Evolutionary conservation across 352 stramenopile genomes (phyloP).

Genomic region (Thalassiosira delicatula): DNA sequence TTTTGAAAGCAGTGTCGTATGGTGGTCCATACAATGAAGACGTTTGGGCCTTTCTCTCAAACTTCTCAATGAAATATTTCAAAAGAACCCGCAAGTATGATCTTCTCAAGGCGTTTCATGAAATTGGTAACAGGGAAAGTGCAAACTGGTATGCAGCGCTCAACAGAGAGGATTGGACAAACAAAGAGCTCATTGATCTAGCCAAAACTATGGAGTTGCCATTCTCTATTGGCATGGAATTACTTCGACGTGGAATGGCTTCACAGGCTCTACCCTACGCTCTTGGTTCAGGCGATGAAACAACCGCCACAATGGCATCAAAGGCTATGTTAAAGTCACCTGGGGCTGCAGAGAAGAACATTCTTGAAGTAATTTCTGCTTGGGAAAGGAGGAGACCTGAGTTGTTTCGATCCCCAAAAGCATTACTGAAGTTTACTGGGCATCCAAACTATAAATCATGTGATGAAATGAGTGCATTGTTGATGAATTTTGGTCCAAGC

Average conservation of each 20-base stretch:
- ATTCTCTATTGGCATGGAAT: conserved; percentile 37
- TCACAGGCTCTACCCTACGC: conserved; percentile 30
- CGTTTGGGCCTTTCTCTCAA: conserved; percentile 4
- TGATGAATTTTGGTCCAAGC: conserved; percentile 39
- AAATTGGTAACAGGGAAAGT: conserved; percentile 30
- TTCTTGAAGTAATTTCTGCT: conserved; percentile 23
- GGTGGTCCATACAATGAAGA: conserved; percentile 26
- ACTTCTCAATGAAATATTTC: conserved; percentile 27
- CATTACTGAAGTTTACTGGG: conserved; percentile 19
- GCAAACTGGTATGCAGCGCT: conserved; percentile 40
- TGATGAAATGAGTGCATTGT: conserved; percentile 37
- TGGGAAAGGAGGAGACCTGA: conserved; percentile 34
- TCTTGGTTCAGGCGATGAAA: conserved; percentile 10
- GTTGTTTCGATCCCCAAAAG: conserved; percentile 8
- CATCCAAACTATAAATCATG: conserved; percentile 19
- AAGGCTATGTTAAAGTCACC: conserved; percentile 37
- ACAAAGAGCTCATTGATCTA: conserved; percentile 37
- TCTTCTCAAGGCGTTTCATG: conserved; percentile 25
- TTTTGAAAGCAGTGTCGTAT: conserved; percentile 41
- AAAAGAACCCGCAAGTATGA: conserved; percentile 26
- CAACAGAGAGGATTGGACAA: conserved; percentile 32
- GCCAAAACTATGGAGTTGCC: conserved; percentile 31
- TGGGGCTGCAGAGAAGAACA: conserved; percentile 28
- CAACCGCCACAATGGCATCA: conserved; percentile 29
- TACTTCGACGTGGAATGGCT: conserved; percentile 27